Evolutionary conservation across 805 yeast genomes (phyloP).

Genomic region (Spathaspora boniae): DNA sequence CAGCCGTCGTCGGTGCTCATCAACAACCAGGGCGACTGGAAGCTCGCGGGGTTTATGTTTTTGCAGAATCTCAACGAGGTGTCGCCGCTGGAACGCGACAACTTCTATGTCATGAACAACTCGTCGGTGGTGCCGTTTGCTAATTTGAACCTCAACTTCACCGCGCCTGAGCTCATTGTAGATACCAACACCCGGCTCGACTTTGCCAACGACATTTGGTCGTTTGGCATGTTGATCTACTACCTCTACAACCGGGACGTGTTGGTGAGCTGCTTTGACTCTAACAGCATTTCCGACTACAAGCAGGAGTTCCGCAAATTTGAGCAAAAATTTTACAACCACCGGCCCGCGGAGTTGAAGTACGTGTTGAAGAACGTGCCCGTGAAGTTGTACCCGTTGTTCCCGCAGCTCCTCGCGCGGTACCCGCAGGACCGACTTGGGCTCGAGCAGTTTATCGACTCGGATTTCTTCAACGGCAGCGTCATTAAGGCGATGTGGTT

Average conservation of each 20-base stretch:
- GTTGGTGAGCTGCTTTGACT: conserved; percentile 37
- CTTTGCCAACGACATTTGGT: conserved; percentile 75
- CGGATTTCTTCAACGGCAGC: conserved; percentile 78
- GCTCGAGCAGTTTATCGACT: conserved; percentile 65
- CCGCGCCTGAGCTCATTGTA: conserved; percentile 80
- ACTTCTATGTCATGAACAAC: conserved; percentile 63
- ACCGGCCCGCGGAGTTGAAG: conserved; percentile 30
- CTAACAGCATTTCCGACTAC: conserved; percentile 57
- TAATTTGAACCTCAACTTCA: conserved; percentile 65
- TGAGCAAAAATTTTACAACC: conserved; percentile 42
- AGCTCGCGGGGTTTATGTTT: conserved; percentile 66
- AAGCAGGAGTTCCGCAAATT: conserved; percentile 51
- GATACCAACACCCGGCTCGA: conserved; percentile 53
- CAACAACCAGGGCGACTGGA: conserved; percentile 91
- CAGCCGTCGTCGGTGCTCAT: conserved; percentile 76
- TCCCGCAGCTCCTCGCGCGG: conserved; percentile 53
- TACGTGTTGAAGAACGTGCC: conserved; percentile 59
- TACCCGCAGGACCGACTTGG: conserved; percentile 55
- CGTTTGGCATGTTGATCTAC: conserved; percentile 74
- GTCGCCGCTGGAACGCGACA: conserved; percentile 46
- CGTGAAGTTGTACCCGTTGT: conserved; percentile 43
- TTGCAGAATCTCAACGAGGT: conserved; percentile 48
- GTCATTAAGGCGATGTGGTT: conserved; percentile 75
- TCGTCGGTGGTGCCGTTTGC: conserved; percentile 80
- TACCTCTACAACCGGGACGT: conserved; percentile 59